Evolutionary conservation across 768 basidiomycete species (phyloP), one percentile per base, ranked within the genome.

Genomic region (Leccinum disarticulatum): DNA sequence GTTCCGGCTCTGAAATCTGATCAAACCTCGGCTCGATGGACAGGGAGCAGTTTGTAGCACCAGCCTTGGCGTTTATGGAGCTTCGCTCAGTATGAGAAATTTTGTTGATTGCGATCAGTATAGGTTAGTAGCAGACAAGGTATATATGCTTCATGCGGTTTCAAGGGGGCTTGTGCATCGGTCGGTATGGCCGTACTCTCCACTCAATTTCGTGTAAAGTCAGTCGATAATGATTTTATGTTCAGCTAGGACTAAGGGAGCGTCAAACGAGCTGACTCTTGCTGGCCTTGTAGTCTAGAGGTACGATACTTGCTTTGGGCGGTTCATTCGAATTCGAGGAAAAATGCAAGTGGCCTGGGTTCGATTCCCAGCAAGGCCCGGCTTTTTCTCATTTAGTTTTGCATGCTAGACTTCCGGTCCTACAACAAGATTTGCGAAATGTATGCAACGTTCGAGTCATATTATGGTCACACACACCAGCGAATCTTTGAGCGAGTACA

Each of bases 351-450:
- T 74, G 74, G 65, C 73, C 72, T 77, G 73, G 73, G 74, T 75
- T 75, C 75, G 70, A 76, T 72, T 76, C 73, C 70, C 75, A 71
- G 74, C 65, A 65, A 73, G 72, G 75, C 75, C 74, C 72, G 3
- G 14, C 15, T 54, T 33, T 31, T 13, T 41, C 30, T 51, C 28
- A 28, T 28, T 22, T 13, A 27, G 7, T 10, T 9, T 43, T 19
- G n/a, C 43, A 43, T 41, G 17, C 38, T 38, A 25, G 25, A 38
- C 38, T 38, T 7, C 17, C 3, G 17, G 38, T 38, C 38, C 1
- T 38, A 17, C n/a, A 4, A 41, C 38, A 46, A 46, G 11, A 6
- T 0, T 46, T n/a, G 41, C 9, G 9, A 41, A 0, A 8, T 3
- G 4, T 6, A 17, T 30, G 4, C n/a, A 47, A 46, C 7, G 5